These are phyloP conservation scores for Crithidia thermophila DNA, from an alignment of 208 protist genomes.

Conservation along the genomic window DNA sequence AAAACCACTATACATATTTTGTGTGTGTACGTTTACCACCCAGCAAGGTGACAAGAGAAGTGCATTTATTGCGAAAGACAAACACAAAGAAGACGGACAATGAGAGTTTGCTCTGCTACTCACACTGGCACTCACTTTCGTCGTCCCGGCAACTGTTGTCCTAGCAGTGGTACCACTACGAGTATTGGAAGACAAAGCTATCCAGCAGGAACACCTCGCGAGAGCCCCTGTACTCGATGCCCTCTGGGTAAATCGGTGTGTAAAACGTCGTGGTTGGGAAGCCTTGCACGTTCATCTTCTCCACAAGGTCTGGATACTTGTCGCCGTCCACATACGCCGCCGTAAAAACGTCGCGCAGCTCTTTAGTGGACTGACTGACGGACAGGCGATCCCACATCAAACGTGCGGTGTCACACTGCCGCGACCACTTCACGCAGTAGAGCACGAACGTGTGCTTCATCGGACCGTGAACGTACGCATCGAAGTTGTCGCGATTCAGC, in stretches of 20 bases:
- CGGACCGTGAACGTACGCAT: constrained; percentile 53
- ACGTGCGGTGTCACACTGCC: constrained; percentile 36
- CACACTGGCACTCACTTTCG: too few relatives aligned
- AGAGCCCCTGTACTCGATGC: constrained; percentile 56
- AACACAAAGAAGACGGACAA: too few relatives aligned
- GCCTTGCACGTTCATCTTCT: constrained; percentile 45
- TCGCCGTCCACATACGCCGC: constrained; percentile 70
- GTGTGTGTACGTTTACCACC: too few relatives aligned
- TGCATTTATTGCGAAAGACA: too few relatives aligned
- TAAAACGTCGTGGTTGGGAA: constrained; percentile 74
- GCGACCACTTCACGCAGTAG: constrained; percentile 72
- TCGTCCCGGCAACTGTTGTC: too few relatives aligned
- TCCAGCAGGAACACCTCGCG: constrained; percentile 53
- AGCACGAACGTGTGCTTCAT: constrained; percentile 73
- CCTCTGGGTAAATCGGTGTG: constrained; percentile 65
- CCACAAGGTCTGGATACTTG: constrained; percentile 48
- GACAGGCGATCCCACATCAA: constrained; percentile 70
- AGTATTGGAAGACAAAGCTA: constrained; percentile 86
- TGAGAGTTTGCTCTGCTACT: too few relatives aligned
- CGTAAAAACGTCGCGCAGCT: constrained; percentile 58
- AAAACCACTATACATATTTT: too few relatives aligned
- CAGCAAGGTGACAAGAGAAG: too few relatives aligned
- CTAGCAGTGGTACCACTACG: constrained; percentile 25
- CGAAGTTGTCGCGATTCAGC: constrained; percentile 65
- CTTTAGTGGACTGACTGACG: constrained; percentile 62